Percentiles rank a stretch among this genome's conserved stretches.
Conservation (phyloP, 768 basidiomycete species). For the Panellus pusillus region DNA sequence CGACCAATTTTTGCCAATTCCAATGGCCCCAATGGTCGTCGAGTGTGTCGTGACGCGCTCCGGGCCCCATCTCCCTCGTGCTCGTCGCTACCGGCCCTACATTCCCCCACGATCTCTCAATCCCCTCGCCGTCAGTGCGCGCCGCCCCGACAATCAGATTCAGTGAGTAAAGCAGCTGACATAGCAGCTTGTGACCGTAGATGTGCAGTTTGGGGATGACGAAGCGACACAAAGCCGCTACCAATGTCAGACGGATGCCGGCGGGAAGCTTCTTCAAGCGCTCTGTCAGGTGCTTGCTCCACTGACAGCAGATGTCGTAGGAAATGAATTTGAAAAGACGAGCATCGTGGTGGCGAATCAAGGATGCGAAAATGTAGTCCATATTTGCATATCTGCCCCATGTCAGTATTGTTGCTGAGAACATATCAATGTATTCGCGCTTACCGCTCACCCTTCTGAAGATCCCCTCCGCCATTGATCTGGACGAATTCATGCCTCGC, state of each 20-base stretch:
- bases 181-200: constrained; percentile 16
- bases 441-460: constrained; percentile 13
- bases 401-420: neutral
- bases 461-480: neutral
- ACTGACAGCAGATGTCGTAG: constrained; percentile 31
- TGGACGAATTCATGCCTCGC: constrained; percentile 11
- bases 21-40: constrained; percentile 37
- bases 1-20: constrained; percentile 34
- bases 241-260: neutral
- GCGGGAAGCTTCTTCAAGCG: neutral
- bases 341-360: neutral
- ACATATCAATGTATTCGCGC: neutral
- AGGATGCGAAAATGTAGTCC: constrained; percentile 10
- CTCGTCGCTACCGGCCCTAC: constrained; percentile 24
- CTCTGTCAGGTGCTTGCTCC: constrained; percentile 3
- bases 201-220: constrained; percentile 28
- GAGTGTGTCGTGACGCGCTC: constrained; percentile 30
- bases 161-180: constrained; percentile 25
- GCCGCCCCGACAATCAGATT: constrained; percentile 27
- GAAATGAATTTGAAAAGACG: neutral
- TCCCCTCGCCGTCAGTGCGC: constrained; percentile 34
- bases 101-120: constrained; percentile 33
- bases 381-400: constrained; percentile 11
- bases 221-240: constrained; percentile 14
- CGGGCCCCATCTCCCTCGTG: constrained; percentile 33